A percentile compares a stretch with the other conserved stretches of the same genome.
phyloP scores from a whole-genome alignment of 163 green algal species.

The Chlamydomonas reinhardtii region DNA sequence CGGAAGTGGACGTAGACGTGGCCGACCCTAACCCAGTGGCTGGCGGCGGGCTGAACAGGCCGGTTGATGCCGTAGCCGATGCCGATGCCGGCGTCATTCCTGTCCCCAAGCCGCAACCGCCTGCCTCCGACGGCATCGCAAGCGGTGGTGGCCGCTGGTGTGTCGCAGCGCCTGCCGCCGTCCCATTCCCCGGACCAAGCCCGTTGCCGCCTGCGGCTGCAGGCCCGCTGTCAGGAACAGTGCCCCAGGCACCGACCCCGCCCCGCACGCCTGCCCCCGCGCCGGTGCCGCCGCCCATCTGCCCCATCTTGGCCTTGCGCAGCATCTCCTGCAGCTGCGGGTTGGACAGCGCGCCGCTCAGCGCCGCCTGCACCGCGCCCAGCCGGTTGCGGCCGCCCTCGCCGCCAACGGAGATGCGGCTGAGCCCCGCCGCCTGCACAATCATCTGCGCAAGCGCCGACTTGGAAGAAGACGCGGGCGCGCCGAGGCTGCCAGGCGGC shows the following conservation, averaged over 20 bases:
- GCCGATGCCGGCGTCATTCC: not conserved
- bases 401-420: not conserved
- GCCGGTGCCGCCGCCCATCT: too few relatives aligned
- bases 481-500: too few relatives aligned
- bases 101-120: not conserved
- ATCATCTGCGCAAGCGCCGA: constrained; percentile 14
- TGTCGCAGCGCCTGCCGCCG: too few relatives aligned
- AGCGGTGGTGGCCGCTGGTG: not conserved
- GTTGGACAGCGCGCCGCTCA: constrained; percentile 23
- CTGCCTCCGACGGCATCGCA: too few relatives aligned
- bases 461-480: too few relatives aligned
- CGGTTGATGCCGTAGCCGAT: too few relatives aligned
- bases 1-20: too few relatives aligned
- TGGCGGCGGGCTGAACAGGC: too few relatives aligned
- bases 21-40: too few relatives aligned
- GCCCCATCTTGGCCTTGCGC: constrained; percentile 14
- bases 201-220: too few relatives aligned
- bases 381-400: not conserved
- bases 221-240: not conserved
- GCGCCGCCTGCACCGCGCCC: constrained; percentile 26
- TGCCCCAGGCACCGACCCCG: not conserved
- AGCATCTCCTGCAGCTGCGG: constrained; percentile 44
- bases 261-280: not conserved
- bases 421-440: constrained; percentile 30
- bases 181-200: too few relatives aligned